Base-by-base conservation (phyloP, 441 rosid genomes). In the Theobroma grandiflorum region DNA sequence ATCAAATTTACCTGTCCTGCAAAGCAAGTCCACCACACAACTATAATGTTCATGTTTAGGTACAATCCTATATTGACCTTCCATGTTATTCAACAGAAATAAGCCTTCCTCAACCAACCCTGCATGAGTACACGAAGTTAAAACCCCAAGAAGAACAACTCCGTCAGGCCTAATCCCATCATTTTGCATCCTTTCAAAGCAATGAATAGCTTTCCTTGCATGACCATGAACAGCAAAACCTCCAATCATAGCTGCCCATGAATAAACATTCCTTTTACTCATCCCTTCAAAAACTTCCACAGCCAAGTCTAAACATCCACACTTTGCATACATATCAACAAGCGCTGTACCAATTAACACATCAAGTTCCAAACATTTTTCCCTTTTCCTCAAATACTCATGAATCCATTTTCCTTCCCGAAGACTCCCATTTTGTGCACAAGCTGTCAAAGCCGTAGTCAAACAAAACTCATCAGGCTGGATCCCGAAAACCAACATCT, bases 211-310 rank as follows among this genome's bases (percentile, higher is more conserved):
- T 79, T 89, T 55, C 69, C 20, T 79, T 2, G 87, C 94, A 82
- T 72, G 57, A 40, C 92, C 92, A 58, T 83, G 86, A 16, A 82
- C 81, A 0, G 92, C 90, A 58, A 79, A 85, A 18, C 91, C 91
- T 64, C 94, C 84, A 66, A 87, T 80, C 76, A 92, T 86, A 0
- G 91, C 92, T n/a, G 92, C 90, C 89, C 91, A 88, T 7, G 90
- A 80, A 77, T 87, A 92, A 4, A 77, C 87, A 75, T 88, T 91
- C 78, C 90, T 87, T 76, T 50, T 84, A 65, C 33, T 80, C 91
- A 90, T 80, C 50, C 65, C 81, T 50, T 87, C 77, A 35, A 91
- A 88, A 35, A 89, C 89, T 83, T 85, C 85, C 79, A 73, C 11
- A 52, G 92, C 92, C 79, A 63, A 76, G 72, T 86, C 82, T 78